These are phyloP conservation scores for Jacaranda copaia DNA, from an alignment of 257 asterid genomes.

Conservation along the genomic window DNA sequence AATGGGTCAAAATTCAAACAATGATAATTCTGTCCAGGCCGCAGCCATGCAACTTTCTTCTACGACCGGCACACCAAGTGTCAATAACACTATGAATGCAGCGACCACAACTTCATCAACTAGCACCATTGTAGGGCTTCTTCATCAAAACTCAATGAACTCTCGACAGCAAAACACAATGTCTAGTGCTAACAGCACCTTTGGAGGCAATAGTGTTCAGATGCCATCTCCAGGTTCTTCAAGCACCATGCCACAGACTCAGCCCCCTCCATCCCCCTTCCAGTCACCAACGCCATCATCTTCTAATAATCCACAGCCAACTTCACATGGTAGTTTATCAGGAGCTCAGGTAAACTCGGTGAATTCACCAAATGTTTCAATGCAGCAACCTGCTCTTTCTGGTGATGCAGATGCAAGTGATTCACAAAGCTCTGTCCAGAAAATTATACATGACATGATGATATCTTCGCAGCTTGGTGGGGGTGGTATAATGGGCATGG, in stretches of 20 bases:
- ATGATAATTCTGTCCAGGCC: conserved; percentile 57
- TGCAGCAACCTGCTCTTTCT: conserved; percentile 73
- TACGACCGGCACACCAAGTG: conserved; percentile 56
- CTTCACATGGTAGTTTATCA: conserved; percentile 53
- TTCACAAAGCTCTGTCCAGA: conserved; percentile 95
- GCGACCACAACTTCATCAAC: conserved; percentile 59
- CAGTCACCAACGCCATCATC: conserved; percentile 76
- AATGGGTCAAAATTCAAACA: conserved; percentile 61
- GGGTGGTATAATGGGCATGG: conserved; percentile 63
- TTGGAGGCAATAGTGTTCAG: conserved; percentile 66
- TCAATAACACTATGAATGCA: conserved; percentile 53
- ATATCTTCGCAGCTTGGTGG: conserved; percentile 77
- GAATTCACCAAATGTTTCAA: conserved; percentile 65
- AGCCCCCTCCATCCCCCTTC: conserved; percentile 67
- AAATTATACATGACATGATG: conserved; percentile 90
- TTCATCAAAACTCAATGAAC: conserved; percentile 90
- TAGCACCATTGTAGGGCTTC: conserved; percentile 63
- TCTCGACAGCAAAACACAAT: conserved; percentile 69
- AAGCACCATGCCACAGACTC: conserved; percentile 61
- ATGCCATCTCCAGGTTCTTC: conserved; percentile 84
- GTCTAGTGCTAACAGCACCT: conserved; percentile 56
- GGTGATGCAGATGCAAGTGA: conserved; percentile 75
- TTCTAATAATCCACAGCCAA: conserved; percentile 69
- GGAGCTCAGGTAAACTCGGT: conserved; percentile 58
- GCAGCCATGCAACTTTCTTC: conserved; percentile 59